A percentile compares a stretch with the other conserved stretches of the same genome.
Conservation (phyloP, 495 filamentous ascomycete species). For the Podospora pseudopauciseta region DNA sequence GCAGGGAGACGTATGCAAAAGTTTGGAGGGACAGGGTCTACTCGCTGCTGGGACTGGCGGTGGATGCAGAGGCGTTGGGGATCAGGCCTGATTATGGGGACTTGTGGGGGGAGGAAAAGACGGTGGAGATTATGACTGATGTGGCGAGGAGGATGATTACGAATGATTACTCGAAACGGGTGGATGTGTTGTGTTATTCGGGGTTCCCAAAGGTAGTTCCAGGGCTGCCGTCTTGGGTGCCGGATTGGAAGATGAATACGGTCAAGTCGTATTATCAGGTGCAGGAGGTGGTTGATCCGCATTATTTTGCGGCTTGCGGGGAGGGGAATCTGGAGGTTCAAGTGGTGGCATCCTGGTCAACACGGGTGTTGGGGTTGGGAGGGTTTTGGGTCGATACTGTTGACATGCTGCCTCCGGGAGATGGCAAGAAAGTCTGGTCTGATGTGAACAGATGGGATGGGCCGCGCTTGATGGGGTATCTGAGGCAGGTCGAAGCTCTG, state of each 20-base stretch:
- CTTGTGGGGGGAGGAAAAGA: background rate
- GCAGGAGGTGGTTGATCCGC: background rate
- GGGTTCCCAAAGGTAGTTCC: conserved; percentile 10
- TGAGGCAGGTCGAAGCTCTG: too few relatives aligned
- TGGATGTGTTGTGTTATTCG: conserved; percentile 11
- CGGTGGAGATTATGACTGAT: background rate
- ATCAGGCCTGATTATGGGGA: conserved; percentile 14
- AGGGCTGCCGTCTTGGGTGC: conserved; percentile 18
- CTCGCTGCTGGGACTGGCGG: conserved; percentile 18
- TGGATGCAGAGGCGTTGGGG: conserved; percentile 15
- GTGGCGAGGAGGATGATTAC: conserved; percentile 17
- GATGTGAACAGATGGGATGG: background rate
- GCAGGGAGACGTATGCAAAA: background rate
- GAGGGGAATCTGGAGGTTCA: background rate
- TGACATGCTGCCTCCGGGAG: background rate
- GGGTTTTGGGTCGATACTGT: conserved; percentile 14
- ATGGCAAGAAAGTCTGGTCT: background rate
- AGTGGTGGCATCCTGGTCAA: background rate
- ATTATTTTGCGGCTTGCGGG: conserved; percentile 10
- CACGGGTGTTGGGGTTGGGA: background rate
- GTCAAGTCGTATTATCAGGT: background rate
- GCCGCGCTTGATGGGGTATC: too few relatives aligned
- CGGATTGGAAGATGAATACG: conserved; percentile 5
- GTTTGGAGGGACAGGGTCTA: conserved; percentile 15
- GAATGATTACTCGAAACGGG: background rate